phyloP scores from a whole-genome alignment of 441 rosid genomes.

The Isatis lusitanica region DNA sequence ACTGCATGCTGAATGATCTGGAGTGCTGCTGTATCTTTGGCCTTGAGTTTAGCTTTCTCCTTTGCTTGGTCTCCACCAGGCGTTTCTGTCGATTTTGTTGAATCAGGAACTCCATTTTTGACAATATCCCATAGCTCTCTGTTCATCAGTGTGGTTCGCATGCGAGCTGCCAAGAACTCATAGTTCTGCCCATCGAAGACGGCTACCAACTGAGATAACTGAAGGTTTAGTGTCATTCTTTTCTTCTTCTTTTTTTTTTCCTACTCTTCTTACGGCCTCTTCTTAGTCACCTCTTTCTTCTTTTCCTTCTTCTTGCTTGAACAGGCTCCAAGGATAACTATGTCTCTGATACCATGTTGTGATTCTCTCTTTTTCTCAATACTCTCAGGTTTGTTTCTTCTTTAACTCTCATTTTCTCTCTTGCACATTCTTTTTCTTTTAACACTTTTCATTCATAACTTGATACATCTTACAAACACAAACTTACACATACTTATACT shows the following conservation, averaged over 20 bases:
- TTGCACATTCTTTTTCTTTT: too few species aligned
- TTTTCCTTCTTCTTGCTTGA: too few species aligned
- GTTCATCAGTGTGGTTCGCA: neutral
- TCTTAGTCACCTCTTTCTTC: too few species aligned
- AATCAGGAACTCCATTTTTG: neutral
- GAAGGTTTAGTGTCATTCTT: neutral
- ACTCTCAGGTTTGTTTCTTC: too few species aligned
- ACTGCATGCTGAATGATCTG: neutral
- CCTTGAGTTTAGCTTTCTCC: neutral
- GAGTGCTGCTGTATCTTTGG: neutral
- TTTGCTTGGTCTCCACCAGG: neutral
- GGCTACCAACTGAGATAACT: neutral
- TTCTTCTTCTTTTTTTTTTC: neutral
- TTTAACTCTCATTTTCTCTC: too few species aligned
- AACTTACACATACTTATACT: too few species aligned
- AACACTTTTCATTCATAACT: too few species aligned
- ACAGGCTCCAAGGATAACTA: too few species aligned
- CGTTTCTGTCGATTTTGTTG: neutral
- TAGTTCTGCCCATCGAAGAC: neutral
- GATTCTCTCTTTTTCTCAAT: too few species aligned
- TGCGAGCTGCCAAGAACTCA: neutral
- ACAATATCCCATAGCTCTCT: neutral
- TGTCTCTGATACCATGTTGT: too few species aligned
- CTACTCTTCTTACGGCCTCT: too few species aligned
- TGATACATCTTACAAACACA: too few species aligned